These are phyloP conservation scores for Candida broadrunensis DNA, from an alignment of 805 yeast species.

Conservation along the genomic window DNA sequence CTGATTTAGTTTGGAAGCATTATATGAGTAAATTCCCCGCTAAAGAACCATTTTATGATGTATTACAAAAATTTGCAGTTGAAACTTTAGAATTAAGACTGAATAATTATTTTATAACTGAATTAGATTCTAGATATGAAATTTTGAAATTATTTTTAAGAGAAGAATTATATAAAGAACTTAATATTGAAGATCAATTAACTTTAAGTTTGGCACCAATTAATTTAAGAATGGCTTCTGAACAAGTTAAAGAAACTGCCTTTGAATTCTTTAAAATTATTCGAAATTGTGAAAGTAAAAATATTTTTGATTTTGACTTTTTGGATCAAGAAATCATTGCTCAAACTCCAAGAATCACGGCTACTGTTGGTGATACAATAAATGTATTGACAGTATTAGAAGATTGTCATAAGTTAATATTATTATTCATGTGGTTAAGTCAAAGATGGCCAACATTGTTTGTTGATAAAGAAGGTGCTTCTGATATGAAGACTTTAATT, in stretches of 20 bases:
- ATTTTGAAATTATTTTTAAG: conserved; percentile 45
- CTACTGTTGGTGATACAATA: conserved; percentile 17
- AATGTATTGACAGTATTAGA: conserved; percentile 44
- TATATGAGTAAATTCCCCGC: conserved; percentile 62
- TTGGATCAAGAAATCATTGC: conserved; percentile 22
- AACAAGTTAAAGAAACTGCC: conserved; percentile 40
- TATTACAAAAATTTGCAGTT: conserved; percentile 47
- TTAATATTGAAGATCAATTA: conserved; percentile 55
- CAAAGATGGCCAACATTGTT: conserved; percentile 83
- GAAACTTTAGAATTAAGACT: conserved; percentile 24
- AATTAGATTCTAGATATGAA: conserved; percentile 33
- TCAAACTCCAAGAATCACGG: conserved; percentile 15
- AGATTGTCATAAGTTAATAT: conserved; percentile 61
- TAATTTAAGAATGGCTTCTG: conserved; percentile 25
- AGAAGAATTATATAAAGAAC: conserved; percentile 16
- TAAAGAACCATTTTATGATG: conserved; percentile 41
- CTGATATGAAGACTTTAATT: conserved; percentile 62
- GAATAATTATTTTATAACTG: conserved; percentile 33
- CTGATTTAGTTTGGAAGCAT: conserved; percentile 63
- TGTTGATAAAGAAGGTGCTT: conserved; percentile 72
- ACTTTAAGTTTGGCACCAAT: conserved; percentile 64
- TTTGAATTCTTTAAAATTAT: conserved; percentile 51
- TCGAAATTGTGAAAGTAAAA: conserved; percentile 49
- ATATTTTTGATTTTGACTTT: conserved; percentile 51
- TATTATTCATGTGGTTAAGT: conserved; percentile 79